Conservation (phyloP, 345 rosid species). For the Ceriops tagal region DNA sequence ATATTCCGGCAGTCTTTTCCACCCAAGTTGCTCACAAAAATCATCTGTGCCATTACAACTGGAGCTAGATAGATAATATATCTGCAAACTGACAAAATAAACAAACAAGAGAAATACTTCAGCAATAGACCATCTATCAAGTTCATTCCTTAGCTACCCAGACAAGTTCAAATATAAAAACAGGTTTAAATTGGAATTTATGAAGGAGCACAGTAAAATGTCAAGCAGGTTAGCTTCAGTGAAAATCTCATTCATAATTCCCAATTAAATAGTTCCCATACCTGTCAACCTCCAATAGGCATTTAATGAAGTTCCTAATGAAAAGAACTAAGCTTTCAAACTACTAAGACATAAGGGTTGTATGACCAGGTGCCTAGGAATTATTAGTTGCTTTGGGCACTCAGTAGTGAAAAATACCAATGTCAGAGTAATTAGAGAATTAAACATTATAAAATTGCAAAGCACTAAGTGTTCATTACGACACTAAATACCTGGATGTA, state of each 20-base stretch:
- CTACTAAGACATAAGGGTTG: background rate
- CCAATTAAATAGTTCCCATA: background rate
- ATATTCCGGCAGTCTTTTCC: constrained; percentile 68
- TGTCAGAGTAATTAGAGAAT: background rate
- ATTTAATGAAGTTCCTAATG: background rate
- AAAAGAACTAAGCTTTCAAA: background rate
- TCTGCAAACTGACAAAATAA: constrained; percentile 48
- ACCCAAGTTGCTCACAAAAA: constrained; percentile 66
- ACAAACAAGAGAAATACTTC: background rate
- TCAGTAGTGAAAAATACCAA: background rate
- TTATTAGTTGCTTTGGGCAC: background rate
- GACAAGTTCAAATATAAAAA: background rate
- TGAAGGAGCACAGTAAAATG: background rate
- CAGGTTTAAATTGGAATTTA: background rate
- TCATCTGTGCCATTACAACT: constrained; percentile 68
- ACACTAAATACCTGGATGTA: constrained; percentile 59
- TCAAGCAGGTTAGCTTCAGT: background rate
- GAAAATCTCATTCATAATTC: background rate
- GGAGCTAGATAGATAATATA: constrained; percentile 59
- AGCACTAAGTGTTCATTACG: background rate
- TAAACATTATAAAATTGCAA: background rate
- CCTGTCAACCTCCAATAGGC: constrained; percentile 1
- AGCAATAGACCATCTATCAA: background rate
- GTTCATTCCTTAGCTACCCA: background rate
- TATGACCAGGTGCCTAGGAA: background rate